A percentile compares a stretch with the other conserved stretches of the same genome.
These are phyloP conservation scores for Talaromyces marneffei DNA, from an alignment of 2,329 filamentous ascomycete species.

Conservation along the genomic window DNA sequence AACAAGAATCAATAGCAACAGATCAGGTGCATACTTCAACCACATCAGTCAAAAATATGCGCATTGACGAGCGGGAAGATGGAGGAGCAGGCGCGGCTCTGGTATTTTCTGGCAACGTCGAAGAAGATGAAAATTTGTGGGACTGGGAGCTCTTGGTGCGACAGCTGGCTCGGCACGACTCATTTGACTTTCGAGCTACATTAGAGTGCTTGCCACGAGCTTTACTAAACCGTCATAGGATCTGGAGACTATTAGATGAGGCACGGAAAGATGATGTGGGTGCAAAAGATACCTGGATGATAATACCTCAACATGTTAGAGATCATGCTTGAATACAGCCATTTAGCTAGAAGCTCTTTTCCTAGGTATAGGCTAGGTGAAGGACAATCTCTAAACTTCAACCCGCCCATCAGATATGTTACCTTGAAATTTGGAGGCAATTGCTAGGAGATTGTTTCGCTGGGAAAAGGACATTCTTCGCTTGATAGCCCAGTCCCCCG, in stretches of 20 bases:
- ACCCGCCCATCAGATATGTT: not conserved
- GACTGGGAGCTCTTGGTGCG: conserved; percentile 6
- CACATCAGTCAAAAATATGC: not conserved
- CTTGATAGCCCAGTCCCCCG: not conserved
- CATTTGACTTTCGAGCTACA: not conserved
- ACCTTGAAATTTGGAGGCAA: not conserved
- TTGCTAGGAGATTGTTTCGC: not conserved
- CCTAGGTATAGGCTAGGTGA: not conserved
- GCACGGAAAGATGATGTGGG: not conserved
- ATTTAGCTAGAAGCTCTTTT: no score
- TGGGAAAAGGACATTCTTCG: not conserved
- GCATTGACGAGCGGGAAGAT: not conserved
- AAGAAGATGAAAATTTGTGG: conserved; percentile 1
- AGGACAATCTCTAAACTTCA: not conserved
- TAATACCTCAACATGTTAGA: no score
- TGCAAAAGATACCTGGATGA: no score
- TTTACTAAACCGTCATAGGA: not conserved
- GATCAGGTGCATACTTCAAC: not conserved
- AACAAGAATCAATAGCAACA: not conserved
- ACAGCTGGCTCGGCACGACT: not conserved
- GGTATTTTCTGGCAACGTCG: not conserved
- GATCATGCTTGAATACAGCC: no score
- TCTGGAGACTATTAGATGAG: not conserved
- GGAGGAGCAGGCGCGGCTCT: not conserved
- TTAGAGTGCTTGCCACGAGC: not conserved